Percentiles rank a stretch among this genome's conserved stretches.
Conservation (phyloP, 1,284 basidiomycete species). For the Afroboletus lepidellus region DNA sequence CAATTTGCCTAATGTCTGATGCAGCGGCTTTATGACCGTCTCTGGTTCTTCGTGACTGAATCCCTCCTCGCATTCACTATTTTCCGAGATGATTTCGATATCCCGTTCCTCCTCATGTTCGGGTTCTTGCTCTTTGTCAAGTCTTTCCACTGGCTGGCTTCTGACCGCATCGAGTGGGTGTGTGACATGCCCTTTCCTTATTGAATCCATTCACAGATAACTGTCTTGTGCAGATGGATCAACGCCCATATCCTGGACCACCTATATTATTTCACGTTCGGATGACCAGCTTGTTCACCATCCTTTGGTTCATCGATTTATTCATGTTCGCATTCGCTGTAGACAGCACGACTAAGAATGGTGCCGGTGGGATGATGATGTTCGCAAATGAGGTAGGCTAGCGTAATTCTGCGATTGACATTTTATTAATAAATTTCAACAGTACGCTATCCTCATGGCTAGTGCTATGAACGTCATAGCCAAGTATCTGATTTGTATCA, state of each 20-base stretch:
- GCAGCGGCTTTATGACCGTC: constrained; percentile 89
- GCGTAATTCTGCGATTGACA: background rate
- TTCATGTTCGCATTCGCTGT: constrained; percentile 75
- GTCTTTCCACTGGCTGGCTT: constrained; percentile 96
- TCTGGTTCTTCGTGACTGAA: constrained; percentile 98
- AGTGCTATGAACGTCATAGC: constrained; percentile 76
- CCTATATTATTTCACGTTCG: constrained; percentile 82
- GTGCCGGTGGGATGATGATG: constrained; percentile 87
- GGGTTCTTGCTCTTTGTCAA: constrained; percentile 92
- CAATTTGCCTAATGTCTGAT: constrained; percentile 1
- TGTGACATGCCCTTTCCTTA: constrained; percentile 29
- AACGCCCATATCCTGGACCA: constrained; percentile 85
- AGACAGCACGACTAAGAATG: constrained; percentile 75
- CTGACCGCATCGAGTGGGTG: constrained; percentile 95
- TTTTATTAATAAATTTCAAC: constrained; percentile 15
- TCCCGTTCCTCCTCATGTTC: constrained; percentile 92
- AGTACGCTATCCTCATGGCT: constrained; percentile 91
- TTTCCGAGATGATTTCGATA: constrained; percentile 92
- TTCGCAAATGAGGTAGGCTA: constrained; percentile 87
- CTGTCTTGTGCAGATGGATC: constrained; percentile 79
- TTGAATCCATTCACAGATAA: constrained; percentile 1
- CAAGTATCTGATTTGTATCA: constrained; percentile 84
- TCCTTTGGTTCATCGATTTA: constrained; percentile 71
- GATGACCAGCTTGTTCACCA: constrained; percentile 68
- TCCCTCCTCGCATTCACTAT: constrained; percentile 95